Evolutionary conservation across 2,329 filamentous ascomycete species (phyloP).

Genomic region (Amylocarpus encephaloides): DNA sequence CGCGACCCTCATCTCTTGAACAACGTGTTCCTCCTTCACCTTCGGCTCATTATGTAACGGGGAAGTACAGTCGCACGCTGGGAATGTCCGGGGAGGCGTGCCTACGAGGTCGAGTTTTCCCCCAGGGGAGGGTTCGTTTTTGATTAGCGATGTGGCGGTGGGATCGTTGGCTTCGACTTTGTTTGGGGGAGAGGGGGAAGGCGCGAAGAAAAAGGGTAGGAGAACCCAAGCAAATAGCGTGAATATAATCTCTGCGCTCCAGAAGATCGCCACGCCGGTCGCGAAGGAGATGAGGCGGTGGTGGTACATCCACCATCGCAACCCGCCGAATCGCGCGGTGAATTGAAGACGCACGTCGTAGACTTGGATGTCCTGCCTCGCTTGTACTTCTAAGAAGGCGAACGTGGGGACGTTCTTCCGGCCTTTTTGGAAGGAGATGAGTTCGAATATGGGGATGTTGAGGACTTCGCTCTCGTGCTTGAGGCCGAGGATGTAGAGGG

Average conservation of each 20-base stretch:
- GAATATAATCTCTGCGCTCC: slow-evolving; percentile 65
- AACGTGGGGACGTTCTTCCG: slow-evolving; percentile 40
- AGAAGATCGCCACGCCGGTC: slow-evolving; percentile 66
- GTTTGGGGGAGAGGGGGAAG: background rate
- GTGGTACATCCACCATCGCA: slow-evolving; percentile 83
- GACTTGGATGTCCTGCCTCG: slow-evolving; percentile 62
- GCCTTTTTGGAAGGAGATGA: slow-evolving; percentile 52
- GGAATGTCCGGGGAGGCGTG: slow-evolving; percentile 39
- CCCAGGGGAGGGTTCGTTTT: slow-evolving; percentile 10
- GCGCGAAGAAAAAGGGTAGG: slow-evolving; percentile 11
- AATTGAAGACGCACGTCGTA: slow-evolving; percentile 66
- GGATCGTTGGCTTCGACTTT: slow-evolving; percentile 12
- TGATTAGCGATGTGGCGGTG: background rate
- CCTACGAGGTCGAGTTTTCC: slow-evolving; percentile 36
- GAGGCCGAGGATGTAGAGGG: slow-evolving; percentile 63
- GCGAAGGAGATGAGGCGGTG: slow-evolving; percentile 66
- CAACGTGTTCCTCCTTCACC: slow-evolving; percentile 25
- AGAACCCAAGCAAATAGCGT: slow-evolving; percentile 61
- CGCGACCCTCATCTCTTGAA: slow-evolving; percentile 24
- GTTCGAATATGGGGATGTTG: slow-evolving; percentile 65
- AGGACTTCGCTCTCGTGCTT: slow-evolving; percentile 58
- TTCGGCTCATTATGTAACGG: slow-evolving; percentile 36
- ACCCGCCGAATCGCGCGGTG: slow-evolving; percentile 66
- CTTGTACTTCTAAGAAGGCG: slow-evolving; percentile 39
- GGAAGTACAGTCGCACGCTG: slow-evolving; percentile 37